Evolutionary conservation across 192 early-diverging fungal species (phyloP).

Genomic region (Entophlyctis helioformis): DNA sequence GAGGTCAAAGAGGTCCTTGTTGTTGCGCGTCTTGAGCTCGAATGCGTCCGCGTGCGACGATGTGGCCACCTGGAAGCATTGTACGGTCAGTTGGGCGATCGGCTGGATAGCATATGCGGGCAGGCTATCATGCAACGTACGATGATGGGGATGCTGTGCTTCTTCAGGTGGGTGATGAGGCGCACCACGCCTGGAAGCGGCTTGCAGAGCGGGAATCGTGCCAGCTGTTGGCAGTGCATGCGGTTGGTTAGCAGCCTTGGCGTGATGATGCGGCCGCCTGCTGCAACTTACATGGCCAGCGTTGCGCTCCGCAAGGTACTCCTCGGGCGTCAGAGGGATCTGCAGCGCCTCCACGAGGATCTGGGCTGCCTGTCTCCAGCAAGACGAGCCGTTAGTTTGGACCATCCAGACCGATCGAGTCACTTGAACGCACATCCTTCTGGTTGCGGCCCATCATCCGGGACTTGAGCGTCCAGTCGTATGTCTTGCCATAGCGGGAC

Average conservation of each 20-base stretch:
- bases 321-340: constrained; percentile 64
- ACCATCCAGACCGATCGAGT: not conserved
- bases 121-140: constrained; percentile 1
- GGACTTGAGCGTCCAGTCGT: constrained; percentile 23
- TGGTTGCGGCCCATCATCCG: constrained; percentile 22
- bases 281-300: constrained; percentile 25
- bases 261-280: too few species aligned
- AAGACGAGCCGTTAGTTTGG: not conserved
- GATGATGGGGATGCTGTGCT: constrained; percentile 65
- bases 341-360: constrained; percentile 59
- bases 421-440: constrained; percentile 5
- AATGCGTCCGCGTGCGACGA: constrained; percentile 69
- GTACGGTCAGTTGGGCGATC: too few species aligned
- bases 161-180: constrained; percentile 62
- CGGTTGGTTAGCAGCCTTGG: too few species aligned
- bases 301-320: constrained; percentile 58
- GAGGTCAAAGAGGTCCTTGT: constrained; percentile 60
- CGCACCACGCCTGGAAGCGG: constrained; percentile 42
- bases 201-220: constrained; percentile 48
- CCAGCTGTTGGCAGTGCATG: constrained; percentile 16
- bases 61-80: constrained; percentile 37
- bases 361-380: constrained; percentile 2
- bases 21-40: constrained; percentile 55
- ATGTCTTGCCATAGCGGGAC: constrained; percentile 48
- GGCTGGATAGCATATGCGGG: too few species aligned